phyloP scores from a whole-genome alignment of 1,284 basidiomycete species.

The Hemileia vastatrix region DNA sequence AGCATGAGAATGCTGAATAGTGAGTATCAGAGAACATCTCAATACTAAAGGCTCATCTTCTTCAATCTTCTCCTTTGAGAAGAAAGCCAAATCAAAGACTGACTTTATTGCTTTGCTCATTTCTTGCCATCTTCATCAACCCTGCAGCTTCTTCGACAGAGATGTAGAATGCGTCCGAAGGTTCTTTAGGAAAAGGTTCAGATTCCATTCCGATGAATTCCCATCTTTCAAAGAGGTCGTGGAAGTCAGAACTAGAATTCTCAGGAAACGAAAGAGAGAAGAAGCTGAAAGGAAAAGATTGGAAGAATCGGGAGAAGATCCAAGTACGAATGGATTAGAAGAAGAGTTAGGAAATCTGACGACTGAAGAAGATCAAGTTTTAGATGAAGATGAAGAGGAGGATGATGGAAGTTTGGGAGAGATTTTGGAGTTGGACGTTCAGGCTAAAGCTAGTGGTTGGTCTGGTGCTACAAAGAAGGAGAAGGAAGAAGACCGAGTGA shows the following conservation, averaged over 20 bases:
- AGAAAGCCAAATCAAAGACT: constrained; percentile 21
- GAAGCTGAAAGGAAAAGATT: background rate
- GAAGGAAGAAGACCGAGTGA: constrained; percentile 31
- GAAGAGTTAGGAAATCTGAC: background rate
- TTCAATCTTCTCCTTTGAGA: background rate
- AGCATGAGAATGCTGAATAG: constrained; percentile 94
- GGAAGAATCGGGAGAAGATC: background rate
- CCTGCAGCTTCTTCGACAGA: constrained; percentile 83
- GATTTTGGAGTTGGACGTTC: constrained; percentile 31
- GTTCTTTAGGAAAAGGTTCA: constrained; percentile 84
- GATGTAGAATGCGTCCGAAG: constrained; percentile 91
- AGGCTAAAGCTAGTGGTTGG: constrained; percentile 38
- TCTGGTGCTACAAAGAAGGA: constrained; percentile 29
- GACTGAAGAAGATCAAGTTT: background rate
- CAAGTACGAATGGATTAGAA: background rate
- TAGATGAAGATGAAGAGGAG: constrained; percentile 1
- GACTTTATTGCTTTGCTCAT: background rate
- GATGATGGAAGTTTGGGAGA: constrained; percentile 9
- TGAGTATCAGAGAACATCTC: constrained; percentile 47
- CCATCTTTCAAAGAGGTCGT: too few relatives aligned
- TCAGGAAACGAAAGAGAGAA: too few relatives aligned
- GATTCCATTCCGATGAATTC: constrained; percentile 79
- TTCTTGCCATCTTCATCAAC: background rate
- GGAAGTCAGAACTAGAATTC: background rate
- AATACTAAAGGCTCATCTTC: background rate